phyloP scores from a whole-genome alignment of 1,284 basidiomycete genomes.

The Flammula alnicola region DNA sequence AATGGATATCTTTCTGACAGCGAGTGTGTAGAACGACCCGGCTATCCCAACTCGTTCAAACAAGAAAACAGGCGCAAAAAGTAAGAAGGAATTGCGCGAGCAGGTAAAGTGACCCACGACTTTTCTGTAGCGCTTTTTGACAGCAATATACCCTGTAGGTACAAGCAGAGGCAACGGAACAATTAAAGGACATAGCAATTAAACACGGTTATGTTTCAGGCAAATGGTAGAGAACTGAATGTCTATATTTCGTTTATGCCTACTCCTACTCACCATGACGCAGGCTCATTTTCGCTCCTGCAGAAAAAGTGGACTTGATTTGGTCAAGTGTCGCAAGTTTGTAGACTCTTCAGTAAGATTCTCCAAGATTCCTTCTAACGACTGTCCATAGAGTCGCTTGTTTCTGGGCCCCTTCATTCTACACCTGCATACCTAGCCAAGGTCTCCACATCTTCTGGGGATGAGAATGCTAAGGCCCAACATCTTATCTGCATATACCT shows the following conservation, averaged over 20 bases:
- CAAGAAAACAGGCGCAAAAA: slow-evolving; percentile 71
- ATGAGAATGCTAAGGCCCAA: slow-evolving; percentile 52
- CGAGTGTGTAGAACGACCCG: slow-evolving; percentile 55
- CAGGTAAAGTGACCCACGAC: slow-evolving; percentile 43
- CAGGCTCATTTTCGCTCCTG: slow-evolving; percentile 67
- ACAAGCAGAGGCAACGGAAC: slow-evolving; percentile 59
- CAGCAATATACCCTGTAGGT: slow-evolving; percentile 40
- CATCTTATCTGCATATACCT: slow-evolving; percentile 76
- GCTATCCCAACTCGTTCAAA: slow-evolving; percentile 67
- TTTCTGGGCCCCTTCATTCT: slow-evolving; percentile 60
- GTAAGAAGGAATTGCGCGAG: slow-evolving; percentile 76
- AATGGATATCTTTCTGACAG: neutral
- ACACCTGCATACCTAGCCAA: slow-evolving; percentile 61
- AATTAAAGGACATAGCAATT: slow-evolving; percentile 60
- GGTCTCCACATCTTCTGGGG: slow-evolving; percentile 63
- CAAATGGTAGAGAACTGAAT: slow-evolving; percentile 61
- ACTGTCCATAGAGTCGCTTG: slow-evolving; percentile 54
- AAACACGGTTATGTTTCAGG: slow-evolving; percentile 58
- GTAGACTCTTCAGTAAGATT: slow-evolving; percentile 16
- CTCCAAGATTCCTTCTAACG: slow-evolving; percentile 3
- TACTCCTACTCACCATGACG: neutral
- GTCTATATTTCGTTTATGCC: neutral
- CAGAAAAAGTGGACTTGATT: slow-evolving; percentile 63
- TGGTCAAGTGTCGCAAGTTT: slow-evolving; percentile 64
- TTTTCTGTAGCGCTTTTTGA: neutral